A percentile compares a stretch with the other conserved stretches of the same genome.
These are phyloP conservation scores for Kuraishia cidri DNA, from an alignment of 805 yeast species.

Conservation along the genomic window DNA sequence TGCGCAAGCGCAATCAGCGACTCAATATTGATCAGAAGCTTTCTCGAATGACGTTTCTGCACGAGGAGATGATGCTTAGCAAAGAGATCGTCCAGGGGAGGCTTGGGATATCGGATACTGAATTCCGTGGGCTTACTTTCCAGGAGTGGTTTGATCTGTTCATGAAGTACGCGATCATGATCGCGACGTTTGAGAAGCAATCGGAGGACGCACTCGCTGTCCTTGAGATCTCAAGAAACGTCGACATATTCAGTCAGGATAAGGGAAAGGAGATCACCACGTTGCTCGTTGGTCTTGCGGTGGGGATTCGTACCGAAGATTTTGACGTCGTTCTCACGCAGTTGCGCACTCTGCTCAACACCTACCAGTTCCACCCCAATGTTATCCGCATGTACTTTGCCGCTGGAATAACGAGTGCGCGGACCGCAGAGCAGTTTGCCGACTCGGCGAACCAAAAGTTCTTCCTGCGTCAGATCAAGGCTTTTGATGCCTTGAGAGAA, in stretches of 20 bases:
- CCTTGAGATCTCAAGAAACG: slow-evolving; percentile 65
- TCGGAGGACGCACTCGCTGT: slow-evolving; percentile 60
- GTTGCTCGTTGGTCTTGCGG: slow-evolving; percentile 58
- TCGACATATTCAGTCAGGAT: slow-evolving; percentile 70
- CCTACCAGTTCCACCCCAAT: slow-evolving; percentile 69
- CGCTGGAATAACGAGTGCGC: slow-evolving; percentile 53
- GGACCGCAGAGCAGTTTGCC: slow-evolving; percentile 52
- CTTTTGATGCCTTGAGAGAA: slow-evolving; percentile 63
- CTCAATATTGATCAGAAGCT: slow-evolving; percentile 68
- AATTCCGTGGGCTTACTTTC: slow-evolving; percentile 68
- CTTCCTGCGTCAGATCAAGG: slow-evolving; percentile 82
- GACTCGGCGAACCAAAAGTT: slow-evolving; percentile 85
- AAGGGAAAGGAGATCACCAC: slow-evolving; percentile 50
- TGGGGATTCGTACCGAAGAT: slow-evolving; percentile 37
- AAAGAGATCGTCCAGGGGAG: slow-evolving; percentile 15
- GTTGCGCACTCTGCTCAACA: slow-evolving; percentile 54
- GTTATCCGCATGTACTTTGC: slow-evolving; percentile 59
- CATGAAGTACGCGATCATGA: slow-evolving; percentile 65
- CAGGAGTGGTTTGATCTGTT: slow-evolving; percentile 82
- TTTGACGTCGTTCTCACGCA: slow-evolving; percentile 43
- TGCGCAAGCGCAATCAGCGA: slow-evolving; percentile 51
- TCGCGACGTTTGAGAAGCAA: slow-evolving; percentile 46
- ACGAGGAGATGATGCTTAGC: slow-evolving; percentile 40
- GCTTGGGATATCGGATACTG: slow-evolving; percentile 33
- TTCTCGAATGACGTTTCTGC: slow-evolving; percentile 55